phyloP scores from a whole-genome alignment of 257 asterid species.

The Mitragyna speciosa region DNA sequence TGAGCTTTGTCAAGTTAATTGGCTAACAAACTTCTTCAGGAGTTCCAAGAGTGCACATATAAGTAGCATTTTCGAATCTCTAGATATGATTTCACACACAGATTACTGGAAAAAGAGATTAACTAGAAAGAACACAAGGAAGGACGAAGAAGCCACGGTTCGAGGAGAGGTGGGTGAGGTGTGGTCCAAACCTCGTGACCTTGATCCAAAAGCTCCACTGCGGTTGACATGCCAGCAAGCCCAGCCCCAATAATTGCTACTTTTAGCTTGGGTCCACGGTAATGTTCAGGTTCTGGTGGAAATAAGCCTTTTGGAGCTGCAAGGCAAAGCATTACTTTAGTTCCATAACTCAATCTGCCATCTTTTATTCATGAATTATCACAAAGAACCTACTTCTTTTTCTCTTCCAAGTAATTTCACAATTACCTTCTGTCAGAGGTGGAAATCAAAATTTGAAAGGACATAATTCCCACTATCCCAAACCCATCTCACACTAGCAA shows the following conservation, averaged over 20 bases:
- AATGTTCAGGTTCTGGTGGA: constrained; percentile 95
- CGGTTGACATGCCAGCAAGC: constrained; percentile 99
- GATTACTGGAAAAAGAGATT: not conserved
- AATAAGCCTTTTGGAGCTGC: constrained; percentile 98
- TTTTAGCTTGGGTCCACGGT: constrained; percentile 92
- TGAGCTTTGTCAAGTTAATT: not conserved
- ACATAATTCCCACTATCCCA: not conserved
- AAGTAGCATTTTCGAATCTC: not conserved
- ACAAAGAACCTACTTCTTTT: not conserved
- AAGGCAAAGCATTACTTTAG: constrained; percentile 25
- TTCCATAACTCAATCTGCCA: not conserved
- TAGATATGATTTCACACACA: not conserved
- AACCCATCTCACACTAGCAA: not conserved
- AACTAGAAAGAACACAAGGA: not conserved
- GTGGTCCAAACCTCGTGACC: constrained; percentile 83
- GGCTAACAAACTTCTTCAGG: not conserved
- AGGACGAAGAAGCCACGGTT: not conserved
- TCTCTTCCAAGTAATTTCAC: not conserved
- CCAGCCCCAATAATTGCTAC: constrained; percentile 98
- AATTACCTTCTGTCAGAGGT: not conserved
- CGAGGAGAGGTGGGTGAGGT: not conserved
- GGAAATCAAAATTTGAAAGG: not conserved
- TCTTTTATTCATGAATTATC: not conserved
- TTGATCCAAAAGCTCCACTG: constrained; percentile 98
- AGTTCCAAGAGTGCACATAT: not conserved